Percentiles rank a stretch among this genome's conserved stretches.
Conservation (phyloP, 768 basidiomycete species). For the Tylopilus sp. region DNA sequence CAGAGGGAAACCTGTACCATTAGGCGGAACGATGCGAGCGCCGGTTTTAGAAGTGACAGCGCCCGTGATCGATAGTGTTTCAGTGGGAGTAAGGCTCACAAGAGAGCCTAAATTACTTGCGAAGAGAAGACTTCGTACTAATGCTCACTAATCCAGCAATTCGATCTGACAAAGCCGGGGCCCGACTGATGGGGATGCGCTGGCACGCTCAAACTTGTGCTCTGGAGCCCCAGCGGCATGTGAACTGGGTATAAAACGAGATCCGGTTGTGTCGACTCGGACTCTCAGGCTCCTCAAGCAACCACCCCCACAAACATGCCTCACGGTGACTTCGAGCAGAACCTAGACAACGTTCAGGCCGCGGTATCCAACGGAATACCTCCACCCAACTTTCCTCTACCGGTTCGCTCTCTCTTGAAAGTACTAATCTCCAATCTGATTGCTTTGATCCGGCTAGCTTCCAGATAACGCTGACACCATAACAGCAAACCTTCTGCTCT, state of each 20-base stretch:
- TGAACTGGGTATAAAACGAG: slow-evolving; percentile 2
- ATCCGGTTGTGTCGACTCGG: neutral
- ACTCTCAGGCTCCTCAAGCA: neutral
- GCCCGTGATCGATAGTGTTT: no score
- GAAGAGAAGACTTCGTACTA: neutral
- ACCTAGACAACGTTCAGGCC: neutral
- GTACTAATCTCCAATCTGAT: neutral
- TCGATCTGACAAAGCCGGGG: no score
- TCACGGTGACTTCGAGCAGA: slow-evolving; percentile 2
- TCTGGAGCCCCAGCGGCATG: neutral
- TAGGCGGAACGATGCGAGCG: no score
- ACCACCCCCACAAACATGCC: slow-evolving; percentile 2
- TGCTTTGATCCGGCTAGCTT: slow-evolving; percentile 30
- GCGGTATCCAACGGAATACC: slow-evolving; percentile 42
- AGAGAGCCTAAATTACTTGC: no score
- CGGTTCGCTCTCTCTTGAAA: slow-evolving; percentile 30
- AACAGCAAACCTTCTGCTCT: slow-evolving; percentile 44
- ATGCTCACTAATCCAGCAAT: neutral
- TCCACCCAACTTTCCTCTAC: slow-evolving; percentile 37
- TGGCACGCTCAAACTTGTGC: neutral
- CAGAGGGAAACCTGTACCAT: no score
- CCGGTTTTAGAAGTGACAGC: no score
- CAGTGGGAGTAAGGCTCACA: no score
- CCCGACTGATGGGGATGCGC: neutral
- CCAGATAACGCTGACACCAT: slow-evolving; percentile 49